Evolutionary conservation across 306 rosid species (phyloP).

Genomic region (Vachellia pachyceras): DNA sequence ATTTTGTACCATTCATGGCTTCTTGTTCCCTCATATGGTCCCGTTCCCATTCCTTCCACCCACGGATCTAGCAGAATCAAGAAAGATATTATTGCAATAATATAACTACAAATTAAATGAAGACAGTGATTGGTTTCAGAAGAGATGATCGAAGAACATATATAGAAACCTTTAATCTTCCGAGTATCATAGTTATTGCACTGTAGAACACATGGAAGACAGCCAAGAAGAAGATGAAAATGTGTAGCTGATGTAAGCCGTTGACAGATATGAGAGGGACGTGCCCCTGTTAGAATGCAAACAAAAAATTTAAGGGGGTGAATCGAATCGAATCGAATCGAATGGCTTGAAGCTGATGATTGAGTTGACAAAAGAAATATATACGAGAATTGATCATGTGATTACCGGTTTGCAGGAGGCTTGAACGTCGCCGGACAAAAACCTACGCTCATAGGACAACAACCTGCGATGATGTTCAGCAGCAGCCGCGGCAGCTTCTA

Average conservation of each 20-base stretch:
- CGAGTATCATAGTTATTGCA: constrained; percentile 65
- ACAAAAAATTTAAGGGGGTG: constrained; percentile 16
- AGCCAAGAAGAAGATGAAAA: constrained; percentile 78
- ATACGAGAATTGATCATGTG: background rate
- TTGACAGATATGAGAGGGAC: constrained; percentile 71
- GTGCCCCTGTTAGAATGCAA: constrained; percentile 55
- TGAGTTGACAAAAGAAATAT: background rate
- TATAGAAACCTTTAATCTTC: constrained; percentile 64
- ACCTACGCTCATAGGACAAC: constrained; percentile 68
- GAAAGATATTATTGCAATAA: background rate
- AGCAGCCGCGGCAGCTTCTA: background rate
- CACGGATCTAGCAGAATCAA: constrained; percentile 54
- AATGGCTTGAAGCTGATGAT: background rate
- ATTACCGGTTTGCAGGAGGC: background rate
- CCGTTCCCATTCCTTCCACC: constrained; percentile 72
- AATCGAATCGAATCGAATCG: background rate
- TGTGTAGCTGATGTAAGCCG: constrained; percentile 86
- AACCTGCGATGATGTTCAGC: constrained; percentile 63
- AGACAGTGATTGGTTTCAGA: background rate
- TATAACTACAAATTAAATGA: background rate
- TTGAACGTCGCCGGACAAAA: constrained; percentile 42
- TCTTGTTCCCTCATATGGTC: constrained; percentile 43
- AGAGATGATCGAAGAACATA: background rate
- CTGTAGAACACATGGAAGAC: constrained; percentile 70
- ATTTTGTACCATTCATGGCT: constrained; percentile 53